Evolutionary conservation across 1,284 basidiomycete genomes (phyloP), one percentile per base, ranked within the genome.

Genomic region (Leccinum subrobustum): DNA sequence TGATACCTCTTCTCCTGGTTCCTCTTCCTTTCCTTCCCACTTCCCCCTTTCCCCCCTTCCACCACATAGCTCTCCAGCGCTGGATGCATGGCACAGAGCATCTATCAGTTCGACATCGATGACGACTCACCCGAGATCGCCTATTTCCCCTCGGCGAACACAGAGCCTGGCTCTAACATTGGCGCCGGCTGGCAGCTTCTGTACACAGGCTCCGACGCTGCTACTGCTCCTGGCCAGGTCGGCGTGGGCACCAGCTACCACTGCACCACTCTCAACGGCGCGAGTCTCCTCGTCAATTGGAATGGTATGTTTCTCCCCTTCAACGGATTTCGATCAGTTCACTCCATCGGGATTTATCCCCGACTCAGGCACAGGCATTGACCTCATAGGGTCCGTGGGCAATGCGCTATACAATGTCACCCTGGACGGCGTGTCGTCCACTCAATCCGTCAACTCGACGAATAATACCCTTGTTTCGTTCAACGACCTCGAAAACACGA

Each of bases 171-270:
- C 14, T 76, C 82, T 1, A 77, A 83, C 66, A 66, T 83, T 56
- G 67, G 73, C n/a, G 77, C 77, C 33, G 86, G 87, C 68, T 91
- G 89, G 89, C 85, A 85, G 69, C 81, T 86, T 18, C 82, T 79
- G 72, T 88, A 81, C 70, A 73, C 77, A 6, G 55, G 52, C 51
- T 81, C 84, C 6, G 83, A 83, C 9, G 85, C 82, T 58, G 77
- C 79, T 3, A 68, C 73, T 16, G 65, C 72, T 52, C 75, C 70
- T 20, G 82, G 82, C 14, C 68, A 79, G 67, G 68, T 74, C 47
- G 87, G 84, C 12, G 76, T 76, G 53, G 88, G 88, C 11, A 79
- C 76, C 16, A 86, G 83, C 67, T 75, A 76, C 37, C 89, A 91
- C 69, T 76, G 83, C 58, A 90, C 89, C 20, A 78, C 80, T 8